Evolutionary conservation across 257 asterid genomes (phyloP).

Genomic region (Solanum microdontum): DNA sequence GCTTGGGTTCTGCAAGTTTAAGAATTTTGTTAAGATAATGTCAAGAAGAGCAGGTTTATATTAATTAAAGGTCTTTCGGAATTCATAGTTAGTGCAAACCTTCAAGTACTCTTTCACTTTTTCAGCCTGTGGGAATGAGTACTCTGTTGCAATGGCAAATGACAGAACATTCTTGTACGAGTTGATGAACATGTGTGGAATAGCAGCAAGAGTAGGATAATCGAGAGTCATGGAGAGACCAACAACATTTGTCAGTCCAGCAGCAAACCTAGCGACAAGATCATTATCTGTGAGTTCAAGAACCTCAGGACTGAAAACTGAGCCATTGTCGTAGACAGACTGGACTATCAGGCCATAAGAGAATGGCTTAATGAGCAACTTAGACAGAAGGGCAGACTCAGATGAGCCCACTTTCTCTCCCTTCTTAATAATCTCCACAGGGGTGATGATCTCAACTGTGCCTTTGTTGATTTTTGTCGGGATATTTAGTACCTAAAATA

Average conservation of each 20-base stretch:
- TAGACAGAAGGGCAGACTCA: conserved; percentile 26
- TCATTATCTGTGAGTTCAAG: conserved; percentile 27
- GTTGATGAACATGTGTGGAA: conserved; percentile 25
- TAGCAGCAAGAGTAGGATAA: conserved; percentile 20
- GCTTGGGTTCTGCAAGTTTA: conserved; percentile 16
- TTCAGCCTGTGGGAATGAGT: conserved; percentile 20
- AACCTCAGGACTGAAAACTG: conserved; percentile 20
- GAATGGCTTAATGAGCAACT: conserved; percentile 28
- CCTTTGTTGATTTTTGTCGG: conserved; percentile 34
- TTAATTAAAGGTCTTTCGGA: not conserved
- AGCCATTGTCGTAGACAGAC: conserved; percentile 23
- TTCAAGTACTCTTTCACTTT: conserved; percentile 17
- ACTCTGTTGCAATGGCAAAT: conserved; percentile 17
- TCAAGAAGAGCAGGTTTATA: not conserved
- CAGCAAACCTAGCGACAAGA: conserved; percentile 8
- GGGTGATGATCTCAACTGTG: conserved; percentile 27
- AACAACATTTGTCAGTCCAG: conserved; percentile 13
- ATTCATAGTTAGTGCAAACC: conserved; percentile 1
- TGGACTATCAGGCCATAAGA: conserved; percentile 27
- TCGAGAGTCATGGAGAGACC: conserved; percentile 10
- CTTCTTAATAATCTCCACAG: conserved; percentile 24
- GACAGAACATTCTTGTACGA: conserved; percentile 23
- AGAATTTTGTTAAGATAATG: not conserved
- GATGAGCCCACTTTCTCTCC: conserved; percentile 30
- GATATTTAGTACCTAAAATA: conserved; percentile 21